phyloP scores from a whole-genome alignment of 2,329 filamentous ascomycete genomes.

The Tolypocladium endophyticum region DNA sequence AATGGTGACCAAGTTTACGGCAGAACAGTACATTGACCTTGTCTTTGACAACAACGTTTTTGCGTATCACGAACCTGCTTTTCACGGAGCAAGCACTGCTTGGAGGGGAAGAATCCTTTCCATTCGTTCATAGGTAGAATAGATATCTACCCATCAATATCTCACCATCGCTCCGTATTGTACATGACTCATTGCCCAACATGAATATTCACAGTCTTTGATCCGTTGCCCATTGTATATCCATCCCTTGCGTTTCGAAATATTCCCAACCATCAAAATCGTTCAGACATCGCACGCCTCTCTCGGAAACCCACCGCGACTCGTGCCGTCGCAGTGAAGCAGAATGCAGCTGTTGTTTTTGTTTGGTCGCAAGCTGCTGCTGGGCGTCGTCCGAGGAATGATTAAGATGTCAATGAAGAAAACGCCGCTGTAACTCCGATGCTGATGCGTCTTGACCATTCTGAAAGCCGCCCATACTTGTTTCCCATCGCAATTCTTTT shows the following conservation, averaged over 20 bases:
- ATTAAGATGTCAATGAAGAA: conserved; percentile 1
- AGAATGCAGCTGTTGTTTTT: not conserved
- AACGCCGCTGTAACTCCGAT: conserved; percentile 20
- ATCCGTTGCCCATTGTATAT: conserved; percentile 1
- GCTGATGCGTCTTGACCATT: conserved; percentile 17
- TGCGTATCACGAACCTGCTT: not conserved
- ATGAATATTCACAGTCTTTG: not conserved
- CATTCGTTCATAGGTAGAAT: not conserved
- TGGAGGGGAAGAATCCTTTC: not conserved
- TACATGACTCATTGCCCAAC: conserved; percentile 3
- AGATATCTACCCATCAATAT: not conserved
- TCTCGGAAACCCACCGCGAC: not conserved
- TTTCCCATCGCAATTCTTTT: not conserved
- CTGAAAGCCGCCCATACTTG: not conserved
- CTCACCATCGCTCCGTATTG: not conserved
- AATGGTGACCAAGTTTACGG: not conserved
- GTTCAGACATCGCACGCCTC: not conserved
- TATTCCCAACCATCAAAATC: not conserved
- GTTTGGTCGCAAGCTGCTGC: not conserved
- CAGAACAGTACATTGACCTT: not conserved
- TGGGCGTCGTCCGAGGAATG: not conserved
- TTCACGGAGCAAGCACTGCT: not conserved
- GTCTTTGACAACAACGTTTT: not conserved
- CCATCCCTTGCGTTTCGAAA: not conserved
- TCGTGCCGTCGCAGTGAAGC: not conserved